These are phyloP conservation scores for Gomphus bonarii DNA, from an alignment of 1,284 basidiomycete genomes.

Conservation along the genomic window DNA sequence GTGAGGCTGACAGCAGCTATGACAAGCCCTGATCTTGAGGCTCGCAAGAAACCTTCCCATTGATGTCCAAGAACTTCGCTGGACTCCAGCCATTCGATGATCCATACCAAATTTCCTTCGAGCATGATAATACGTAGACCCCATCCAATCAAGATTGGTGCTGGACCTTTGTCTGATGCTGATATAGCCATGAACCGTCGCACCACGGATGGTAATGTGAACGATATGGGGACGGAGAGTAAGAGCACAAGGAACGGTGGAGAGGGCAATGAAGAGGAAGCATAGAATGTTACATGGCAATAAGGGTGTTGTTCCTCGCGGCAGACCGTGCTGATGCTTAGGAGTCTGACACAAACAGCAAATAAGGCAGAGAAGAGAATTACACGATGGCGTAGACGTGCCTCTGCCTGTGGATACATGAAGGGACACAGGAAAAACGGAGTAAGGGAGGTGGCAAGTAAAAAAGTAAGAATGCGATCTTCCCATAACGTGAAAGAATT, in stretches of 20 bases:
- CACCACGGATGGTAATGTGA: constrained; percentile 52
- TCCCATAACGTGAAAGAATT: constrained; percentile 98
- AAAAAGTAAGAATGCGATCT: constrained; percentile 72
- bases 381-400: constrained; percentile 66
- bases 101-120: constrained; percentile 59
- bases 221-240: constrained; percentile 42
- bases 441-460: constrained; percentile 55
- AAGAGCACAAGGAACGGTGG: constrained; percentile 50
- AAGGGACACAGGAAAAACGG: constrained; percentile 51
- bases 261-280: constrained; percentile 53
- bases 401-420: constrained; percentile 42
- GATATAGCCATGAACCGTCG: constrained; percentile 53
- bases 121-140: constrained; percentile 50
- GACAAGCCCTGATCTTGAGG: constrained; percentile 51
- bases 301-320: constrained; percentile 90
- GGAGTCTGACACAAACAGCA: constrained; percentile 62
- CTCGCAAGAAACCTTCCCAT: constrained; percentile 34
- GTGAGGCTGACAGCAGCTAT: constrained; percentile 43
- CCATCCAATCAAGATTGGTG: constrained; percentile 49
- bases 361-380: constrained; percentile 60
- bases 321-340: constrained; percentile 75
- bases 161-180: constrained; percentile 66
- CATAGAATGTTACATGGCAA: constrained; percentile 83
- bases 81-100: constrained; percentile 70
- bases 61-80: constrained; percentile 31